Evolutionary conservation across 257 asterid genomes (phyloP), one percentile per base, ranked within the genome.

Genomic region (Primulina eburnea): DNA sequence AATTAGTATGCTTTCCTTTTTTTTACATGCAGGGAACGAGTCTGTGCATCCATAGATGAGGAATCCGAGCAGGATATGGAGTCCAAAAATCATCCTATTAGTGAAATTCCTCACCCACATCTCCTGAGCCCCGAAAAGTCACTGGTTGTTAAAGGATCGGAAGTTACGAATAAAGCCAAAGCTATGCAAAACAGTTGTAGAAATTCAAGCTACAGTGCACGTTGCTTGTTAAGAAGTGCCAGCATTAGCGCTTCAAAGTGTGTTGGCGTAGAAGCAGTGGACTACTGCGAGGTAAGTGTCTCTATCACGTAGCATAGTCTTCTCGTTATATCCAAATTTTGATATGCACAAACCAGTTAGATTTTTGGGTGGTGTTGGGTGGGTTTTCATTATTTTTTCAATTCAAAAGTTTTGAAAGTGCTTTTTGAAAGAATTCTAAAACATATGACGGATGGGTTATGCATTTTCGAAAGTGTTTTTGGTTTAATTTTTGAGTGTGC

Each of bases 241-340:
- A 90, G 97, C 73, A 85, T 92, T 76, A 88, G 93, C 77, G 89
- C 94, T 73, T 92, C 97, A 76, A 81, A 75, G 73, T 88, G 92
- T 83, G 62, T 92, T 40, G 96, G 90, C 59, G 85, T 91, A 30
- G 83, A 85, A 73, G 82, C 84, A 71, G 73, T 79, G 59, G 81
- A 89, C 35, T 78, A 77, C 74, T 78, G 67, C 67, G 87, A 87
- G 91, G 93, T 92, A 80, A 79, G 82, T 79, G 34, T 10, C 29
- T 55, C 32, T 24, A 56, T 26, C 29, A 29, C 35, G 5, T 21
- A 4, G 35, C 18, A 35, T 21, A 29, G 11, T 24, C 12, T 52
- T 53, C 57, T 64, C 5, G 33, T 24, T 7, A 33, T 35, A 72
- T 34, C 43, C 5, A 58, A 26, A 24, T 4, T 61, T 18, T 20